These are phyloP conservation scores for Trichoderma semiorbis DNA, from an alignment of 2,329 filamentous ascomycete genomes.

Conservation along the genomic window DNA sequence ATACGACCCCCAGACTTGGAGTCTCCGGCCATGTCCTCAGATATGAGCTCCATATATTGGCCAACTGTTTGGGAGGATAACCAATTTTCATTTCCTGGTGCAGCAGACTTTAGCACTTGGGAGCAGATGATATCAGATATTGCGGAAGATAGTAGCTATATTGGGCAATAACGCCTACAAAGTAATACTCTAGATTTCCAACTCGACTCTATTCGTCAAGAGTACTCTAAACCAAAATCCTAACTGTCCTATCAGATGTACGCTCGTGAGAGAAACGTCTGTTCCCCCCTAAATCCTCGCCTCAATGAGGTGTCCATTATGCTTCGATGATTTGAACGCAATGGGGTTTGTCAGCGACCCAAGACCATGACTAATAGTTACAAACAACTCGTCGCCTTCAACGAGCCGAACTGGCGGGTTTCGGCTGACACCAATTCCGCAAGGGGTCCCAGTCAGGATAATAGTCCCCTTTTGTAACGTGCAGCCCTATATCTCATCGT, in stretches of 20 bases:
- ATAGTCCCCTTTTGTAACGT: constrained; percentile 1
- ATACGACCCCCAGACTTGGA: constrained; percentile 3
- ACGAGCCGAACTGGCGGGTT: constrained; percentile 3
- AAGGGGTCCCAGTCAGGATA: constrained; percentile 2
- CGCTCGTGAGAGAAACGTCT: background rate
- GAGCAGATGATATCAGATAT: constrained; percentile 10
- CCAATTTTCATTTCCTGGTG: constrained; percentile 3
- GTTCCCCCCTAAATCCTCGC: background rate
- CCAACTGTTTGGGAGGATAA: constrained; percentile 4
- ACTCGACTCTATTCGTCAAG: background rate
- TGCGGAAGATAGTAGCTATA: constrained; percentile 3
- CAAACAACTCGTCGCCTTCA: background rate
- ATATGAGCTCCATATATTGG: constrained; percentile 12
- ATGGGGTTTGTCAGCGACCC: constrained; percentile 1
- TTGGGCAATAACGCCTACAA: background rate
- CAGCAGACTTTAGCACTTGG: constrained; percentile 4
- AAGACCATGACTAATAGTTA: constrained; percentile 5
- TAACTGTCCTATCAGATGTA: background rate
- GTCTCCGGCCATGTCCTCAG: background rate
- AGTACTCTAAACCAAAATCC: background rate
- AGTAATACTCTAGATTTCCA: background rate
- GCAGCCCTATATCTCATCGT: background rate
- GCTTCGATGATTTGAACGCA: background rate
- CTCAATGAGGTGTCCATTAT: background rate
- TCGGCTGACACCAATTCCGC: constrained; percentile 2